A percentile compares a stretch with the other conserved stretches of the same genome.
Conservation (phyloP, 2,329 filamentous ascomycete genomes). For the Cladophialophora chaetospira region DNA sequence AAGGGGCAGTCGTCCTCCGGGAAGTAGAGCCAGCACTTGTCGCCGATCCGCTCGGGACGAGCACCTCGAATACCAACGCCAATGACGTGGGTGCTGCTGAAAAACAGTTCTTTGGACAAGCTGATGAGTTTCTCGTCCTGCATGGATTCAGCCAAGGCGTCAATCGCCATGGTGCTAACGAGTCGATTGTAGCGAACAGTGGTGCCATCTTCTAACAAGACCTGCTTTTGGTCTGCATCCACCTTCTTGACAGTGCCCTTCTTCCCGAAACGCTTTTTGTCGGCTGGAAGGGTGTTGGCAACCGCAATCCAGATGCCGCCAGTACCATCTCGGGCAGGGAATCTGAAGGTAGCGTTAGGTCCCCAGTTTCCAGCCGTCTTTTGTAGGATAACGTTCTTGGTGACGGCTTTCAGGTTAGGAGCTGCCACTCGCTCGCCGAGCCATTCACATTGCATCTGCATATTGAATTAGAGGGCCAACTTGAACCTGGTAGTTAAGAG, state of each 20-base stretch:
- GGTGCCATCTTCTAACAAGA: conserved; percentile 79
- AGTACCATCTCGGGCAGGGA: conserved; percentile 92
- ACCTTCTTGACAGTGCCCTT: conserved; percentile 82
- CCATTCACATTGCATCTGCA: conserved; percentile 97
- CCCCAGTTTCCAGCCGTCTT: conserved; percentile 98
- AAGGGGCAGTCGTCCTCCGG: conserved; percentile 98
- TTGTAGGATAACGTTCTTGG: conserved; percentile 91
- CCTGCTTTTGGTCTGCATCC: conserved; percentile 80
- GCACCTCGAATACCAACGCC: conserved; percentile 90
- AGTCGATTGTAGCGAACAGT: conserved; percentile 90
- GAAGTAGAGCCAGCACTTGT: conserved; percentile 99
- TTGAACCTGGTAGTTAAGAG: neutral
- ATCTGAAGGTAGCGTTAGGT: conserved; percentile 96
- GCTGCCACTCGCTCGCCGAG: conserved; percentile 97
- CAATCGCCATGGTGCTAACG: conserved; percentile 93
- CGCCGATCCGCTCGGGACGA: conserved; percentile 92
- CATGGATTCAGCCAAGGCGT: conserved; percentile 83
- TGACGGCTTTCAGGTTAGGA: conserved; percentile 90
- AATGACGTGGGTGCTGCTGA: conserved; percentile 95
- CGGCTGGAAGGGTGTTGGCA: conserved; percentile 84
- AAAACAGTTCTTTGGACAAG: conserved; percentile 89
- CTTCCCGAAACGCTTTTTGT: conserved; percentile 89
- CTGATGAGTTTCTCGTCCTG: conserved; percentile 79
- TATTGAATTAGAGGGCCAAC: neutral
- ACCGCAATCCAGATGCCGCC: conserved; percentile 99